Evolutionary conservation across 2,329 filamentous ascomycete species (phyloP), one percentile per base, ranked within the genome.

Genomic region (Xylariaceae sp.): DNA sequence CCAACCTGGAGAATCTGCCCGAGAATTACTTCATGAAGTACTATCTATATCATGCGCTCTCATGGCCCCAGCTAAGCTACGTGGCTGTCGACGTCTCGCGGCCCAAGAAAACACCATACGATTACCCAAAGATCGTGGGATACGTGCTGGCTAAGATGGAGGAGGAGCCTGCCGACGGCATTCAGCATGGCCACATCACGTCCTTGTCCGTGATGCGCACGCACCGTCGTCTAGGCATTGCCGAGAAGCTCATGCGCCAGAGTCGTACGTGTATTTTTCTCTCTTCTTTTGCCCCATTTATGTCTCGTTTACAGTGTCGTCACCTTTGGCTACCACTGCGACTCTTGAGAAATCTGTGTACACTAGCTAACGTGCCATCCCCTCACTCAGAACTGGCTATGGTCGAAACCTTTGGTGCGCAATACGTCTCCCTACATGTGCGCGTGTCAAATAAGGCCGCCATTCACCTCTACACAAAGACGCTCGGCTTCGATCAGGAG

Each of bases 21-120:
- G 94, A 99, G 75, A 99, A 99, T 80, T 99, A 99, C 83, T 97
- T 97, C 73, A 89, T 96, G 75, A 99, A 99, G 81, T 99, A 99
- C 81, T 99, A 99, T 78, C 85, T 99, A 68, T 99, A 99, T 82
- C 94, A 99, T 75, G 91, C 92, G 12, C 85, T 97, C 63, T 95
- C 91, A 65, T 99, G 94, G 94, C 94, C 94, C 45, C 92, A 97
- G 75, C 84, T 99, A 62, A 92, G 87, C 74, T 97, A 91, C 74
- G 92, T 99, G 54, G 94, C 94, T 64, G 91, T 99, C 66, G 92
- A 97, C 72, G 86, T 91, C 55, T 88, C 87, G 26, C 84, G 90
- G 37, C 88, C 90, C 35, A 81, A 81, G 64, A 86, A 86, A 70
- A 84, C 86, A 0, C 85, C 86, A 46, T 88, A 92, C 73, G 88